Base-by-base conservation (phyloP, 75 land plant species). In the Selaginella tamariscina region DNA sequence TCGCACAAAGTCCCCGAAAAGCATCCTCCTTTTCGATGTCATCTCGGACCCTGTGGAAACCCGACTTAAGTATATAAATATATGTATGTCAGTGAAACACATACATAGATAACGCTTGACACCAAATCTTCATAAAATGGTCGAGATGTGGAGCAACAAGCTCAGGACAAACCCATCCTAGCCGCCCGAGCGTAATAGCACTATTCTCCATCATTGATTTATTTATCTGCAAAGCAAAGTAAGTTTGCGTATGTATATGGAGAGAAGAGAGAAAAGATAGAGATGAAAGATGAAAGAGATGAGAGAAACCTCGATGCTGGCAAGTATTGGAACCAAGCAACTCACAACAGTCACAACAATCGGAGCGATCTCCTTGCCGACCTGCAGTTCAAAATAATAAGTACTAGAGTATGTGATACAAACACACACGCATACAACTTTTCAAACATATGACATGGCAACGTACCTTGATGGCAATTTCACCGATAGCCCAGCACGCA, bases 401-500 rank as follows among this genome's bases (percentile, higher is more conserved):
- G 15, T 24, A 9, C 27, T 13, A 20, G 54, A 49, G 20, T 49
- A 49, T 13, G 20, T 49, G 20, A 9, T 23, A 60, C 11, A 60
- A 15, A 60, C 11, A 60, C 9, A 9, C 64, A 60, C 64, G 15
- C 23, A 13, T 15, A 23, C 15, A 23, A 23, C 15, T 60, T 15
- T 9, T 9, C 23, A 60, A 18, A 60, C 21, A 9, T 15, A 60
- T 60, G 64, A 29, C 24, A 9, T 33, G n/a, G n/a, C 0, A 68
- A 72, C 77, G 60, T 24, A 95, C 99, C 94, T 95, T 90, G 54
- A 95, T 73, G 0, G 99, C 99, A 56, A 95, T 71, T 80, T 95
- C 99, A 33, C 99, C 99, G 72, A 95, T 90, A 27, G 99, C 99
- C 99, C 99, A 95, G 66, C 99, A 95, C 22, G 99, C 99, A 84